phyloP scores from a whole-genome alignment of 2,329 filamentous ascomycete species.

The Cryphonectria carpinicola region DNA sequence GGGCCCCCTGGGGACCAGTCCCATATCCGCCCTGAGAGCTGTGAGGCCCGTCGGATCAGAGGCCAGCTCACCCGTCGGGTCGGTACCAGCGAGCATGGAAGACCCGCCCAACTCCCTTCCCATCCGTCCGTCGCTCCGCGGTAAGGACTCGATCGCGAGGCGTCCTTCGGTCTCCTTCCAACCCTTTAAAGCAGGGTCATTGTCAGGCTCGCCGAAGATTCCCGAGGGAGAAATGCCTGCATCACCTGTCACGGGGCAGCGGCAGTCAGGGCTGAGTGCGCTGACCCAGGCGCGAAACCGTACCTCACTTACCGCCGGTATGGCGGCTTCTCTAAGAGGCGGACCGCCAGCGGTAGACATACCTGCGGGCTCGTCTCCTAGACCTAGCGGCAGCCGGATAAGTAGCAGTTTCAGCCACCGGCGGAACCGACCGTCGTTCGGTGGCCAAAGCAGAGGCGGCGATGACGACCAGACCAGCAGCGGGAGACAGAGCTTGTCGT shows the following conservation, averaged over 20 bases:
- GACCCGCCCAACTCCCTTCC: slow-evolving; percentile 58
- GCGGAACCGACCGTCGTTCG: slow-evolving; percentile 75
- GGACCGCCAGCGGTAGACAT: slow-evolving; percentile 67
- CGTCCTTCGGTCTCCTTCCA: slow-evolving; percentile 88
- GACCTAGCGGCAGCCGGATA: slow-evolving; percentile 79
- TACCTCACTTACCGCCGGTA: slow-evolving; percentile 74
- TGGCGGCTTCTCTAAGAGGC: slow-evolving; percentile 73
- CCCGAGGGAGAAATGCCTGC: slow-evolving; percentile 56
- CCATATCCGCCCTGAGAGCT: slow-evolving; percentile 79
- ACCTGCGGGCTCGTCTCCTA: slow-evolving; percentile 76
- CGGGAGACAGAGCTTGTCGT: slow-evolving; percentile 75
- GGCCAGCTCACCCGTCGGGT: slow-evolving; percentile 61
- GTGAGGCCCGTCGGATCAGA: slow-evolving; percentile 66
- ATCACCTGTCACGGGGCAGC: slow-evolving; percentile 58
- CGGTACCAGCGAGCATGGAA: slow-evolving; percentile 51
- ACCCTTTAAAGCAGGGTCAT: slow-evolving; percentile 92
- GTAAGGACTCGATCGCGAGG: slow-evolving; percentile 60
- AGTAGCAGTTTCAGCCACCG: slow-evolving; percentile 94
- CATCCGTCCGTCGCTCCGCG: slow-evolving; percentile 43
- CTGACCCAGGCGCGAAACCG: slow-evolving; percentile 67
- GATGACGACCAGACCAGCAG: slow-evolving; percentile 81
- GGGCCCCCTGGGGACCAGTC: slow-evolving; percentile 77
- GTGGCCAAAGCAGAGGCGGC: slow-evolving; percentile 66
- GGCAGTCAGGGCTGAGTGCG: slow-evolving; percentile 51
- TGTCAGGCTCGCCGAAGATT: slow-evolving; percentile 80